These are phyloP conservation scores for Purpureocillium takamizusanense DNA, from an alignment of 2,329 filamentous ascomycete species.

Conservation along the genomic window DNA sequence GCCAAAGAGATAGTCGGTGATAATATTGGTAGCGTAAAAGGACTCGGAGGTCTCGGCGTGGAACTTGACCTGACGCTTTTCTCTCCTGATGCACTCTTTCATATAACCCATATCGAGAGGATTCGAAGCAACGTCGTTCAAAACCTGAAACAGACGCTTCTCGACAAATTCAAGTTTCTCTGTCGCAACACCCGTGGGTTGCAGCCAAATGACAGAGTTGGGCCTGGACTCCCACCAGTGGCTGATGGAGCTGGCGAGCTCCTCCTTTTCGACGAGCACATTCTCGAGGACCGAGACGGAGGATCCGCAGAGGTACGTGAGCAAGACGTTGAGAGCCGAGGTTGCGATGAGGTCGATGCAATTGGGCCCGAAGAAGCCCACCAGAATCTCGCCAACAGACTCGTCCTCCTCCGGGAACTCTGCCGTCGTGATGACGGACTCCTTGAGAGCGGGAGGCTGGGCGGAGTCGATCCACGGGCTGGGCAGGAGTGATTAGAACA, in stretches of 20 bases:
- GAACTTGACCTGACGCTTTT: slow-evolving; percentile 74
- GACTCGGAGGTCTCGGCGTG: slow-evolving; percentile 72
- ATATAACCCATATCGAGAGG: slow-evolving; percentile 86
- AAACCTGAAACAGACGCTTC: slow-evolving; percentile 72
- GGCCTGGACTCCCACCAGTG: slow-evolving; percentile 74
- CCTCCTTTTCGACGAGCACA: slow-evolving; percentile 83
- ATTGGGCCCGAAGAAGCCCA: slow-evolving; percentile 80
- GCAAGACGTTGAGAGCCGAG: slow-evolving; percentile 68
- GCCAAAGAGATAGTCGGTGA: slow-evolving; percentile 88
- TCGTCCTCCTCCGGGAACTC: slow-evolving; percentile 97
- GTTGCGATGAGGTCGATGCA: slow-evolving; percentile 60
- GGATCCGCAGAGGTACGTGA: slow-evolving; percentile 85
- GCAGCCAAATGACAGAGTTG: slow-evolving; percentile 76
- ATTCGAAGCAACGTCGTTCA: slow-evolving; percentile 71
- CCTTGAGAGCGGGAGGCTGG: slow-evolving; percentile 61
- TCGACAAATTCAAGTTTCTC: slow-evolving; percentile 78
- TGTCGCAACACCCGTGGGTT: slow-evolving; percentile 78
- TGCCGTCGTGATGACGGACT: slow-evolving; percentile 67
- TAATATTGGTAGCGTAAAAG: slow-evolving; percentile 77
- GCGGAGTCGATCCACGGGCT: slow-evolving; percentile 84
- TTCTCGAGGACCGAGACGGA: slow-evolving; percentile 91
- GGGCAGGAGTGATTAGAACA: background rate
- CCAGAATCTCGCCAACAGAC: slow-evolving; percentile 77
- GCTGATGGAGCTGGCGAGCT: slow-evolving; percentile 77
- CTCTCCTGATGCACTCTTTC: slow-evolving; percentile 74